These are phyloP conservation scores for Adansonia digitata DNA, from an alignment of 345 rosid genomes.

Conservation along the genomic window DNA sequence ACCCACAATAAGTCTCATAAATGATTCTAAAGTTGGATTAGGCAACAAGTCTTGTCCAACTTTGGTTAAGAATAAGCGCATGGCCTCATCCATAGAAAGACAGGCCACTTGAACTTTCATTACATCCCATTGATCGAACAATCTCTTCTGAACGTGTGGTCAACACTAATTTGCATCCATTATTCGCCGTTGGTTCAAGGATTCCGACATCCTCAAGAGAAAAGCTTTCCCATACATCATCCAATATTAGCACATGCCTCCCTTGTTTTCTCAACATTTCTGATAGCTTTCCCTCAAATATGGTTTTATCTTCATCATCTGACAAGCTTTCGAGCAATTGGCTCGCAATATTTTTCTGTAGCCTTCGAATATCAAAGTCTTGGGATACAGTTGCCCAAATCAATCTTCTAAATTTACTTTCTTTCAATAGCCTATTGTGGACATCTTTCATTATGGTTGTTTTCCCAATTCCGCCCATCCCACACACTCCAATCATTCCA, in stretches of 20 bases:
- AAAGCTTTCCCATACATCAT: too few species aligned
- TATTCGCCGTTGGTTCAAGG: background rate
- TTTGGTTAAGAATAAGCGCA: background rate
- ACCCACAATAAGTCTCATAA: background rate
- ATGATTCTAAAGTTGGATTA: too few species aligned
- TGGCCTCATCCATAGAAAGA: background rate
- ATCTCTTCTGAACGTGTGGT: background rate
- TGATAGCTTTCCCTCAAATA: background rate
- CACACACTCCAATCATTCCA: slow-evolving; percentile 13
- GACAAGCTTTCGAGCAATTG: background rate
- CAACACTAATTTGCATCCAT: slow-evolving; percentile 8
- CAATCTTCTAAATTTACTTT: background rate
- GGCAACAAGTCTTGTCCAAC: background rate
- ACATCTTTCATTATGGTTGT: background rate
- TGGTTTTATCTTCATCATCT: background rate
- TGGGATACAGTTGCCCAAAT: slow-evolving; percentile 19
- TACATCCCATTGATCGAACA: slow-evolving; percentile 3
- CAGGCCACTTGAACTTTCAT: background rate
- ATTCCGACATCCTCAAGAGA: too few species aligned
- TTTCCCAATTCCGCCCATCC: slow-evolving; percentile 18
- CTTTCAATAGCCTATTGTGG: background rate
- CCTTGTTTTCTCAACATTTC: background rate
- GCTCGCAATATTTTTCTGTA: slow-evolving; percentile 12
- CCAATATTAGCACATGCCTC: background rate
- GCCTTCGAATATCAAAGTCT: background rate